Evolutionary conservation across 768 basidiomycete genomes (phyloP).

Genomic region (Russula griseocarnosa): DNA sequence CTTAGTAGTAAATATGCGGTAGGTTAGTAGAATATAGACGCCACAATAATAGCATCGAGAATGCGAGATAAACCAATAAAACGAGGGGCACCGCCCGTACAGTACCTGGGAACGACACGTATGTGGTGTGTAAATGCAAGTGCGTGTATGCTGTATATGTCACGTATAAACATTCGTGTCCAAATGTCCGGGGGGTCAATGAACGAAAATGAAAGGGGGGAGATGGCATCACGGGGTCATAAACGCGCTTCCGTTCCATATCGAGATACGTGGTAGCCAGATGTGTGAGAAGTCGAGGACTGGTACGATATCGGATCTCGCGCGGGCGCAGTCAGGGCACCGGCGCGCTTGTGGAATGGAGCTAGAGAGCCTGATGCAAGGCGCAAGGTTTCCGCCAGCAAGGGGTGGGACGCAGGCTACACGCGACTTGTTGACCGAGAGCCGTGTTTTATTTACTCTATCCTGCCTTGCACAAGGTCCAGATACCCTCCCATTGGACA

Average conservation of each 20-base stretch:
- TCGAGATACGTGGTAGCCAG: constrained; percentile 7
- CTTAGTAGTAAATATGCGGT: neutral
- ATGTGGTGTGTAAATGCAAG: neutral
- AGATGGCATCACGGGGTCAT: neutral
- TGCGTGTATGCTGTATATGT: neutral
- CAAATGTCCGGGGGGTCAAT: constrained; percentile 1
- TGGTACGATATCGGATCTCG: constrained; percentile 18
- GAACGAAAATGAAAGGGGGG: constrained; percentile 1
- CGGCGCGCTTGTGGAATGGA: neutral
- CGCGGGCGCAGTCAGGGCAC: neutral
- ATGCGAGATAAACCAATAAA: constrained; percentile 1
- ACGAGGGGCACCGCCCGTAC: constrained; percentile 11
- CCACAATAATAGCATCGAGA: constrained; percentile 15
- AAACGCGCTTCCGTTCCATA: constrained; percentile 9
- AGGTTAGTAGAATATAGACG: constrained; percentile 1
- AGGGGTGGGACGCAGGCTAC: neutral
- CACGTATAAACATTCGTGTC: constrained; percentile 4
- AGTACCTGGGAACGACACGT: constrained; percentile 9
- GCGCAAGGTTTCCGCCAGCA: neutral
- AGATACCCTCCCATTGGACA: constrained; percentile 24
- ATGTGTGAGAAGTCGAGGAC: neutral
- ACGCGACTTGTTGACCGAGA: neutral
- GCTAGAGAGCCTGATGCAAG: constrained; percentile 1
- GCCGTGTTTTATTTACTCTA: constrained; percentile 8
- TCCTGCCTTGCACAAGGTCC: constrained; percentile 23